Conservation (phyloP, 768 basidiomycete species). For the Rhizopogon sp. region DNA sequence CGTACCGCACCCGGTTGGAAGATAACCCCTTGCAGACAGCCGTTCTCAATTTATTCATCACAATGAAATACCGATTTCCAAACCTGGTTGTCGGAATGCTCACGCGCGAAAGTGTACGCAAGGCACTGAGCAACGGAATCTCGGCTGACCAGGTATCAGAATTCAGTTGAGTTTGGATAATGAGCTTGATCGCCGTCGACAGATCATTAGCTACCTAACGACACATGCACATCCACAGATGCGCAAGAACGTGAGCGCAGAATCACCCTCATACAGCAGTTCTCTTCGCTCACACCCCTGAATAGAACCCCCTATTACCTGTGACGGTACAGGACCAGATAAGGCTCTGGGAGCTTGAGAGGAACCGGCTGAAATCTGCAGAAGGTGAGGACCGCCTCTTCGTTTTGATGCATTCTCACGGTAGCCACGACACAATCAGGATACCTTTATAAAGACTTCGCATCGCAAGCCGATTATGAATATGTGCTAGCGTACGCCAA, state of each 20-base stretch:
- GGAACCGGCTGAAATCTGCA: slow-evolving; percentile 82
- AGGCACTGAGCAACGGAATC: slow-evolving; percentile 91
- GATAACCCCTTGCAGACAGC: slow-evolving; percentile 96
- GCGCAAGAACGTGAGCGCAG: slow-evolving; percentile 74
- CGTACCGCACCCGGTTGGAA: slow-evolving; percentile 27
- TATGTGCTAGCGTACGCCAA: slow-evolving; percentile 82
- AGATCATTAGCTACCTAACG: slow-evolving; percentile 95
- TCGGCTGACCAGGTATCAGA: slow-evolving; percentile 82
- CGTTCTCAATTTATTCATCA: slow-evolving; percentile 89
- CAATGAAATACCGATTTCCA: slow-evolving; percentile 90
- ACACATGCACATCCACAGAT: slow-evolving; percentile 98
- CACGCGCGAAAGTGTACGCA: slow-evolving; percentile 93
- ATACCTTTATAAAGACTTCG: slow-evolving; percentile 84
- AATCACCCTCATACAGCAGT: background rate
- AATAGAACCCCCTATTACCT: slow-evolving; percentile 85
- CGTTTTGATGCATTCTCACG: slow-evolving; percentile 5
- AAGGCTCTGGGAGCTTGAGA: slow-evolving; percentile 94
- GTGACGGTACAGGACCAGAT: slow-evolving; percentile 99
- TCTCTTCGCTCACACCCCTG: slow-evolving; percentile 7
- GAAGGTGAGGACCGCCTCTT: slow-evolving; percentile 55
- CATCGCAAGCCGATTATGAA: slow-evolving; percentile 83
- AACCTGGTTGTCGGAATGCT: slow-evolving; percentile 96
- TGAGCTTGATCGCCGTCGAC: slow-evolving; percentile 10
- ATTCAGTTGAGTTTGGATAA: slow-evolving; percentile 18
- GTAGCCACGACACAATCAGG: slow-evolving; percentile 38